A percentile compares a stretch with the other conserved stretches of the same genome.
These are phyloP conservation scores for Eucalyptus tenuipes DNA, from an alignment of 345 rosid genomes.

Conservation along the genomic window DNA sequence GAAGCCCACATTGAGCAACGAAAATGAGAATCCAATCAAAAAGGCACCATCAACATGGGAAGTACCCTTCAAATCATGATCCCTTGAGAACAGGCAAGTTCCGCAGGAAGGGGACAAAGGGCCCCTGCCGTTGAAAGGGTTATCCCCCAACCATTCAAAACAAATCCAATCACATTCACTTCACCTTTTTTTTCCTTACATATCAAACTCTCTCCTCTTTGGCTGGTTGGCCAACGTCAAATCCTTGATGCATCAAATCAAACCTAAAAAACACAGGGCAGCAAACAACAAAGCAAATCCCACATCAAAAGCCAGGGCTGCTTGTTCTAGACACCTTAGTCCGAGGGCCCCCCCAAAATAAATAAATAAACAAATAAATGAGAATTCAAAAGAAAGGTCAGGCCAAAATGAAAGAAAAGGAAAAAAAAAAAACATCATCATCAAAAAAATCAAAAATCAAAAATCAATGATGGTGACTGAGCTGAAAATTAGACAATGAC, in stretches of 20 bases:
- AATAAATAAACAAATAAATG: background rate
- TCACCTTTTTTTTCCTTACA: slow-evolving; percentile 3
- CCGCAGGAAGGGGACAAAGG: background rate
- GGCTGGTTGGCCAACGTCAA: slow-evolving; percentile 14
- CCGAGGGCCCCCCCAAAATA: background rate
- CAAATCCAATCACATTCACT: slow-evolving; percentile 26
- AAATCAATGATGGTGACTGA: background rate
- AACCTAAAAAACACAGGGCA: background rate
- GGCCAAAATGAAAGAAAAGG: background rate
- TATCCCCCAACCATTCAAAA: slow-evolving; percentile 27
- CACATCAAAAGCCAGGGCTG: background rate
- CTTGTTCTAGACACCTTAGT: background rate
- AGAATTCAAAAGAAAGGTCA: background rate
- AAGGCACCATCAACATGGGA: background rate
- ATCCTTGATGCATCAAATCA: slow-evolving; percentile 24
- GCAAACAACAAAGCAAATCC: background rate
- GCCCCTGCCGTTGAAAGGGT: background rate
- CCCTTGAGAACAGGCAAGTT: background rate
- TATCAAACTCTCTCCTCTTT: background rate
- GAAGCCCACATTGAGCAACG: background rate
- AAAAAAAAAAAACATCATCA: background rate
- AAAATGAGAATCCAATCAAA: background rate
- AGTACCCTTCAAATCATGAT: background rate
- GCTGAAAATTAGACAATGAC: background rate
- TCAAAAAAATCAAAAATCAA: background rate